Conservation (phyloP, 345 rosid genomes). For the Lepidium sativum region DNA sequence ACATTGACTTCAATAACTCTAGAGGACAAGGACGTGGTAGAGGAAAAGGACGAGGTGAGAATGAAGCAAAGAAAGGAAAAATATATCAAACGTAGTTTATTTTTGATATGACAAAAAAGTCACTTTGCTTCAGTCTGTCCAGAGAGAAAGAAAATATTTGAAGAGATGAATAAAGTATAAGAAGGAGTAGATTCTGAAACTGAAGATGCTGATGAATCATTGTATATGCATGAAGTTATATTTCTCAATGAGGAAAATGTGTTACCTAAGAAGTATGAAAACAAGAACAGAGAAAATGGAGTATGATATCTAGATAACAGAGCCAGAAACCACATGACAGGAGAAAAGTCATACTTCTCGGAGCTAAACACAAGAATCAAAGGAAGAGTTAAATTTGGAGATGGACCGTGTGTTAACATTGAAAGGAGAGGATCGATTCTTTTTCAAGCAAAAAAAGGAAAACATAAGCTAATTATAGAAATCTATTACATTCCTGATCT, state of each 20-base stretch:
- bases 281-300: accelerated
- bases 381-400: not conserved
- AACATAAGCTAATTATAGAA: too few relatives aligned
- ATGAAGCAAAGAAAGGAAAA: not conserved
- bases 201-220: not conserved
- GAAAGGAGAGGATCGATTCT: not conserved
- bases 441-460: not conserved
- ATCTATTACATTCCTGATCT: not conserved
- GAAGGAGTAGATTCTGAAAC: not conserved
- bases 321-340: not conserved
- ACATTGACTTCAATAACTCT: not conserved
- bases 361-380: not conserved
- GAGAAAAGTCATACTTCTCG: not conserved
- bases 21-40: not conserved
- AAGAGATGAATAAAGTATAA: too few relatives aligned
- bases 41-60: not conserved
- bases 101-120: not conserved
- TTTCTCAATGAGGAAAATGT: not conserved
- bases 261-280: not conserved
- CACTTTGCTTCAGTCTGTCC: not conserved
- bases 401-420: too few relatives aligned
- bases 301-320: not conserved
- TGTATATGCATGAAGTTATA: not conserved
- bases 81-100: not conserved
- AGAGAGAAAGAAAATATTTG: not conserved